Base-by-base conservation (phyloP, 2,329 filamentous ascomycete genomes). In the Chaetomium globosum region DNA sequence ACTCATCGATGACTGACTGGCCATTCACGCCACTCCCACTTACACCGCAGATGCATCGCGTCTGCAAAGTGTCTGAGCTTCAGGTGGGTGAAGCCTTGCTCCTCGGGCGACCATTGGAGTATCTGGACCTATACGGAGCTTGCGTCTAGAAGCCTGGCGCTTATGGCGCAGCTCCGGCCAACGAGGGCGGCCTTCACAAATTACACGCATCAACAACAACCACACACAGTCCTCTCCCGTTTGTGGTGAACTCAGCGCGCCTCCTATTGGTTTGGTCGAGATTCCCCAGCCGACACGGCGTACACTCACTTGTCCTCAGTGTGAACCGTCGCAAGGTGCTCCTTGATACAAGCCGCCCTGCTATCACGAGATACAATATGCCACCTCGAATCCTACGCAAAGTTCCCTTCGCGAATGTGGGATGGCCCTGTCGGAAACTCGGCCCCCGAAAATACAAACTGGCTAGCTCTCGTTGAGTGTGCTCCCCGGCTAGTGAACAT, bases 141-240 rank as follows among this genome's bases (percentile, higher is more conserved):
- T 33, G 43, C 13, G 52, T 48, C n/a, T n/a, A 52, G 58, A 12
- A 31, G 26, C 43, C 57, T 10, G 53, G 63, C 63, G 52, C 58
- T 61, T 65, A 61, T 56, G 58, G 43, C 48, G 63, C 63, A 65
- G 16, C 16, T 10, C 31, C 31, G 58, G 46, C 63, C 63, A 61
- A 60, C 58, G 30, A 52, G 21, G 19, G 12, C 51, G 30, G 43
- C 30, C 57, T 30, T 16, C 21, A 10, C 43, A 28, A 30, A 39
- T 51, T 39, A 43, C 26, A 12, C n/a, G 23, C 33, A 61, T 39
- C 16, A 16, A 30, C 30, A 19, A 39, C 48, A 16, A 12, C 21
- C 58, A 48, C 28, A 59, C 39, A 49, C 26, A 49, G 28, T 8
- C 26, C 43, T 16, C 28, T 23, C 12, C 48, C 21, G 13, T 51